Evolutionary conservation across 1,284 basidiomycete species (phyloP).

Genomic region (Puccinia triticina): DNA sequence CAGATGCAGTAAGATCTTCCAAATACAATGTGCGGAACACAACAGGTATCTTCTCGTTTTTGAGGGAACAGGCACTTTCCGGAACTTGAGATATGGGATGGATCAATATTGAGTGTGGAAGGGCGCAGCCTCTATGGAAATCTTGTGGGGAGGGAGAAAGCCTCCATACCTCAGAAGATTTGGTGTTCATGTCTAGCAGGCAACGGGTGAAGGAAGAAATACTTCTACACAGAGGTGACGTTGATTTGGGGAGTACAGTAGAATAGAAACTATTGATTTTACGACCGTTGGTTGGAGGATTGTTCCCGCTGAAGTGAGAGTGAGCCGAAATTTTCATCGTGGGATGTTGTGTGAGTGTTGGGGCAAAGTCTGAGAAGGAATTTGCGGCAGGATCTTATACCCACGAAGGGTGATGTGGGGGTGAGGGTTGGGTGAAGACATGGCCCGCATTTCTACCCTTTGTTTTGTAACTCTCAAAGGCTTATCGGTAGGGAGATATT

Average conservation of each 20-base stretch:
- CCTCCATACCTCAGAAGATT: constrained; percentile 11
- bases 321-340: not conserved
- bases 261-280: constrained; percentile 10
- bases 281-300: not conserved
- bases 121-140: not conserved
- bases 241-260: constrained; percentile 3
- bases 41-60: constrained; percentile 1
- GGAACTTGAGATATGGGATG: not conserved
- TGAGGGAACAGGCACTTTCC: not conserved
- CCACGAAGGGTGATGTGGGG: too few species aligned
- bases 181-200: constrained; percentile 6
- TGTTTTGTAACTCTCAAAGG: too few species aligned
- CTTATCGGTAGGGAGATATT: too few species aligned
- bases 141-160: not conserved
- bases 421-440: too few species aligned
- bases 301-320: not conserved
- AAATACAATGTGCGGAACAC: not conserved
- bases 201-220: constrained; percentile 15
- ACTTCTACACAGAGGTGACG: not conserved
- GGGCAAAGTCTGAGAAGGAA: not conserved
- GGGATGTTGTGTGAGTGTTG: not conserved
- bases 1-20: not conserved
- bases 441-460: too few species aligned
- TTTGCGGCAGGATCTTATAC: too few species aligned
- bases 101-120: constrained; percentile 5